Percentiles rank a stretch among this genome's conserved stretches.
phyloP scores from a whole-genome alignment of 768 basidiomycete genomes.

The Tricholoma terreum region DNA sequence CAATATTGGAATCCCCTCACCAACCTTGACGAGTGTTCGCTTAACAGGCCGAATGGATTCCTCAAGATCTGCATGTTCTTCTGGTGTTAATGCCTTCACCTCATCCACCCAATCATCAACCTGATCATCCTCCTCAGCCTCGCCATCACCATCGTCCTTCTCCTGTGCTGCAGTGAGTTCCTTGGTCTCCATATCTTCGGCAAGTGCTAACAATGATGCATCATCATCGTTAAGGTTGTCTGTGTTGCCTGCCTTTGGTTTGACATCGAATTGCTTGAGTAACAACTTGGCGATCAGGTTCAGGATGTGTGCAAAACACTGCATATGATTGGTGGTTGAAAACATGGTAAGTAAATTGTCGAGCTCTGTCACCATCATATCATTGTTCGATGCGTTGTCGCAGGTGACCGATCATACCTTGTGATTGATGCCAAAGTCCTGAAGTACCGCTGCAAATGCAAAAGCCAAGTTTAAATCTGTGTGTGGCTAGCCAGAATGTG shows the following conservation, averaged over 20 bases:
- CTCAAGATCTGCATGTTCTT: slow-evolving; percentile 14
- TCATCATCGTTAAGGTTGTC: slow-evolving; percentile 19
- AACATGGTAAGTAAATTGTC: slow-evolving; percentile 23
- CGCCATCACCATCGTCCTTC: slow-evolving; percentile 6
- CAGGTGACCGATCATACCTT: too few relatives aligned
- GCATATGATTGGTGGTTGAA: slow-evolving; percentile 17
- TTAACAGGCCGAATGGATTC: slow-evolving; percentile 20
- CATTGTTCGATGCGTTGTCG: not conserved
- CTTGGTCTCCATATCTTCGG: not conserved
- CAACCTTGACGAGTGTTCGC: slow-evolving; percentile 29
- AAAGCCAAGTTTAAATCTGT: too few relatives aligned
- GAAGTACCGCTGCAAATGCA: too few relatives aligned
- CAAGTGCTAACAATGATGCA: not conserved
- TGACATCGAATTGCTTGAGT: slow-evolving; percentile 18
- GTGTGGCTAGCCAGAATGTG: too few relatives aligned
- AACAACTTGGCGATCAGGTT: not conserved
- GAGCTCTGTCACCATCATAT: not conserved
- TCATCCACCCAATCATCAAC: slow-evolving; percentile 22
- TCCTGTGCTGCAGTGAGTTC: not conserved
- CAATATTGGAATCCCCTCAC: not conserved
- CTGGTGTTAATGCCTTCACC: slow-evolving; percentile 7
- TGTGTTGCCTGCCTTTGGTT: slow-evolving; percentile 34
- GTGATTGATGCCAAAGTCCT: too few relatives aligned
- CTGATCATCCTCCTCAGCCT: slow-evolving; percentile 16
- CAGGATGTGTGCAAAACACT: not conserved